phyloP scores from a whole-genome alignment of 2,329 filamentous ascomycete genomes.

The Paradendryphiella salina region DNA sequence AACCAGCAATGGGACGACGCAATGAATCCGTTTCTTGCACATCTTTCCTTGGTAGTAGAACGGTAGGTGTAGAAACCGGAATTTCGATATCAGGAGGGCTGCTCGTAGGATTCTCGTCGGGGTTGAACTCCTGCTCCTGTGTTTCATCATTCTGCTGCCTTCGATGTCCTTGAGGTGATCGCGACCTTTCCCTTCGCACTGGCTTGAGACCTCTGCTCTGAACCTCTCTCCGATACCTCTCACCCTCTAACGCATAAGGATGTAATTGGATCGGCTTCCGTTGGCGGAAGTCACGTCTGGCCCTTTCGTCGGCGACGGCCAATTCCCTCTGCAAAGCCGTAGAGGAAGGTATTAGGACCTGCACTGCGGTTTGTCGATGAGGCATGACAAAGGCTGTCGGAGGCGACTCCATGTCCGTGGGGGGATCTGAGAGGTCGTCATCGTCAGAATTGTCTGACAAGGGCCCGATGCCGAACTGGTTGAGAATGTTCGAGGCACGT shows the following conservation, averaged over 20 bases:
- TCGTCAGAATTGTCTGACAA: constrained; percentile 32
- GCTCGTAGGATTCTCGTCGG: constrained; percentile 24
- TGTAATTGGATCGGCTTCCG: constrained; percentile 55
- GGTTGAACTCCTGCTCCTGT: constrained; percentile 42
- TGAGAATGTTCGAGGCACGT: constrained; percentile 17
- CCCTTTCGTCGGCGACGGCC: constrained; percentile 18
- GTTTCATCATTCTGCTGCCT: constrained; percentile 27
- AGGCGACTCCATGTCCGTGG: constrained; percentile 27
- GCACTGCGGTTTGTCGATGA: constrained; percentile 32
- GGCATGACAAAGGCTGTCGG: constrained; percentile 17
- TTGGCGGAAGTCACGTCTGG: constrained; percentile 47
- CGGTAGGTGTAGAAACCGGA: constrained; percentile 29
- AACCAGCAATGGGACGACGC: constrained; percentile 4
- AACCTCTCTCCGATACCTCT: constrained; percentile 50
- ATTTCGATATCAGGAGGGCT: constrained; percentile 33
- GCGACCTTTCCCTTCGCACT: constrained; percentile 41
- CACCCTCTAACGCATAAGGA: constrained; percentile 53
- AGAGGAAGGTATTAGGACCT: constrained; percentile 38
- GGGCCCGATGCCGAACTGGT: constrained; percentile 25
- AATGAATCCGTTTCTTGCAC: constrained; percentile 3
- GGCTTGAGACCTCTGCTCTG: constrained; percentile 51
- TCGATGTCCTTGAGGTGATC: constrained; percentile 30
- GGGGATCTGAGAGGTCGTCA: constrained; percentile 33
- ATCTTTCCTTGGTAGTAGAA: constrained; percentile 12
- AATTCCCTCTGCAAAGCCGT: constrained; percentile 19